Evolutionary conservation across 305 asterid genomes (phyloP), one percentile per base, ranked within the genome.

Genomic region (Fraxinus floribunda): DNA sequence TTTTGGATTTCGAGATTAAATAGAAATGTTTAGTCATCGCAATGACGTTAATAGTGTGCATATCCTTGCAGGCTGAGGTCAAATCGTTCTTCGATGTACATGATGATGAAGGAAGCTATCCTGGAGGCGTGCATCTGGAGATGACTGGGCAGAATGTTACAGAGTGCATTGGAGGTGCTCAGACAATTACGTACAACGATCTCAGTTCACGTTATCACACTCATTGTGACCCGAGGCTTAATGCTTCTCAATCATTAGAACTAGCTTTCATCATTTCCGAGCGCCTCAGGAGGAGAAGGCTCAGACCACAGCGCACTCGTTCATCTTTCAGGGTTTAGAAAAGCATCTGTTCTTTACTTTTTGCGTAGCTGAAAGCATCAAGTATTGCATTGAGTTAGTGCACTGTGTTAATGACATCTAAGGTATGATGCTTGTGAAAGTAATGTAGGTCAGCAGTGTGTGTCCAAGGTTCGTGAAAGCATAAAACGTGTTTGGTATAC

Each of bases 131-230:
- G 76, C 95, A 92, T 88, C 83, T 92, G 83, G 95, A 92, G 88
- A 92, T 92, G 95, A 92, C 95, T 5, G 95, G 94, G 20, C 95
- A 92, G 82, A 90, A 92, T 32, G 94, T 92, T 46, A 92, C 94
- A 0, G 95, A 92, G 79, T 92, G 95, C 18, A 88, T 90, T 16
- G 94, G 94, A 79, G 94, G 94, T 26, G 89, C 94, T 46, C 87
- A 88, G 4, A 91, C 93, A 13, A 85, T 91, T 79, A 91, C 94
- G 52, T 90, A 85, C 86, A 89, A 87, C 44, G 94, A 90, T 80
- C 87, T 91, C 66, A 87, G 93, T 88, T 91, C 91, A 29, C 89
- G 94, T 60, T 91, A 91, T 64, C 92, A 91, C 85, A 91, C 94
- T 11, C 94, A 30, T 64, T 91, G 94, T 46, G 93, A 91, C 83